Percentiles rank a stretch among this genome's conserved stretches.
Conservation (phyloP, 176 grass and related monocot genomes). For the Echinochloa phyllopogon region DNA sequence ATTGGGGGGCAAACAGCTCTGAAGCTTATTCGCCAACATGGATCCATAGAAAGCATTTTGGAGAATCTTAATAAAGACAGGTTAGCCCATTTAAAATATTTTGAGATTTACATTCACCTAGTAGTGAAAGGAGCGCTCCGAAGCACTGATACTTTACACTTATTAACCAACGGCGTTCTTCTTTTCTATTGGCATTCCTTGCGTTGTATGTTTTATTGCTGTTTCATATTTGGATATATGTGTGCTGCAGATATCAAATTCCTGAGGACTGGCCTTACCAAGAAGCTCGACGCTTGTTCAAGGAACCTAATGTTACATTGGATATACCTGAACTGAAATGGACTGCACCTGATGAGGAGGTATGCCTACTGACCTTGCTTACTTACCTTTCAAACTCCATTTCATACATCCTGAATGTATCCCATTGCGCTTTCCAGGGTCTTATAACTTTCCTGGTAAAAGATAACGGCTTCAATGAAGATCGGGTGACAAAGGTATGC, state of each 20-base stretch:
- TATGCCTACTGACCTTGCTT: slow-evolving; percentile 16
- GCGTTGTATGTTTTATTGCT: slow-evolving; percentile 2
- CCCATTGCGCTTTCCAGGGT: slow-evolving; percentile 46
- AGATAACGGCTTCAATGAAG: slow-evolving; percentile 87
- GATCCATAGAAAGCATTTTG: slow-evolving; percentile 83
- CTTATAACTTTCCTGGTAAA: slow-evolving; percentile 76
- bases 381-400: slow-evolving; percentile 15
- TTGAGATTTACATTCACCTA: slow-evolving; percentile 26
- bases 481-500: slow-evolving; percentile 82
- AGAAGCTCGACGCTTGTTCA: slow-evolving; percentile 88
- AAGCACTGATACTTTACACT: background rate
- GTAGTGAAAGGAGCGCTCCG: background rate
- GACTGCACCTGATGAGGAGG: slow-evolving; percentile 82
- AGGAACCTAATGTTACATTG: slow-evolving; percentile 72
- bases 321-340: slow-evolving; percentile 83
- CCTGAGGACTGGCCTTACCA: slow-evolving; percentile 92
- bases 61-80: slow-evolving; percentile 95
- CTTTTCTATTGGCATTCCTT: slow-evolving; percentile 25
- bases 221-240: background rate
- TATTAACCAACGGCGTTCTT: background rate
- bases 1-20: slow-evolving; percentile 90
- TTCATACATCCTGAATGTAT: background rate
- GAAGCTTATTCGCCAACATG: slow-evolving; percentile 86
- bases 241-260: slow-evolving; percentile 77
- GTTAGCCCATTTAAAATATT: slow-evolving; percentile 40